These are phyloP conservation scores for Yamadazyma phyllophila DNA, from an alignment of 805 yeast species.

Conservation along the genomic window DNA sequence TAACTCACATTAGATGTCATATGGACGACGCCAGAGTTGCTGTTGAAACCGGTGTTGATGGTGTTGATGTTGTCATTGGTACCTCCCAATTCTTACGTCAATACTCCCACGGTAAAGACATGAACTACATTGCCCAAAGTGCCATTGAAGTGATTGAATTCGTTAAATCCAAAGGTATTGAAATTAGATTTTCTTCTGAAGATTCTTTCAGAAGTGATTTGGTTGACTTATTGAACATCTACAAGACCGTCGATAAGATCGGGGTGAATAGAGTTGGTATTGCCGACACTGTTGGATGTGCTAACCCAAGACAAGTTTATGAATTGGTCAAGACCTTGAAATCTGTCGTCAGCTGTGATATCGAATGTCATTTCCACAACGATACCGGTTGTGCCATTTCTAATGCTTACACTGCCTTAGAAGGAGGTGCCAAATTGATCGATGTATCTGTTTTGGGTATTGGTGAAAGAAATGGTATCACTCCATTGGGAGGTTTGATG, in stretches of 20 bases:
- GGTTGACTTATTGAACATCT: conserved; percentile 91
- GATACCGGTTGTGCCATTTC: conserved; percentile 99
- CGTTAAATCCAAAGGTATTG: conserved; percentile 95
- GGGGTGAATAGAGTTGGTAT: conserved; percentile 99
- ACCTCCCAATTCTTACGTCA: conserved; percentile 93
- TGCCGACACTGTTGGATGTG: conserved; percentile 99
- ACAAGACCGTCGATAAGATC: conserved; percentile 93
- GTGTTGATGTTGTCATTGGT: conserved; percentile 97
- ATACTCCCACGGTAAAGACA: conserved; percentile 96
- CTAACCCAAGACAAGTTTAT: conserved; percentile 98
- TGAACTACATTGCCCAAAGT: conserved; percentile 93
- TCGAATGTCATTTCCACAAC: conserved; percentile 98
- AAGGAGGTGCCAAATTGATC: conserved; percentile 93
- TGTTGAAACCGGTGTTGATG: conserved; percentile 97
- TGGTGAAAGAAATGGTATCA: conserved; percentile 98
- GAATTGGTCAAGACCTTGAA: conserved; percentile 92
- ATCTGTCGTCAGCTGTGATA: conserved; percentile 92
- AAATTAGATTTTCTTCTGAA: conserved; percentile 94
- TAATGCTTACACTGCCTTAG: conserved; percentile 96
- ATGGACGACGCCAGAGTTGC: conserved; percentile 99
- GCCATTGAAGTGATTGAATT: conserved; percentile 97
- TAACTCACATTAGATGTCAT: conserved; percentile 96
- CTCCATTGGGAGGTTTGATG: conserved; percentile 97
- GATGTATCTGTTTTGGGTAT: conserved; percentile 96
- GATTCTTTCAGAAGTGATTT: conserved; percentile 97